Evolutionary conservation across 2,329 filamentous ascomycete species (phyloP).

Genomic region (Aotearoamyces nothofagi): DNA sequence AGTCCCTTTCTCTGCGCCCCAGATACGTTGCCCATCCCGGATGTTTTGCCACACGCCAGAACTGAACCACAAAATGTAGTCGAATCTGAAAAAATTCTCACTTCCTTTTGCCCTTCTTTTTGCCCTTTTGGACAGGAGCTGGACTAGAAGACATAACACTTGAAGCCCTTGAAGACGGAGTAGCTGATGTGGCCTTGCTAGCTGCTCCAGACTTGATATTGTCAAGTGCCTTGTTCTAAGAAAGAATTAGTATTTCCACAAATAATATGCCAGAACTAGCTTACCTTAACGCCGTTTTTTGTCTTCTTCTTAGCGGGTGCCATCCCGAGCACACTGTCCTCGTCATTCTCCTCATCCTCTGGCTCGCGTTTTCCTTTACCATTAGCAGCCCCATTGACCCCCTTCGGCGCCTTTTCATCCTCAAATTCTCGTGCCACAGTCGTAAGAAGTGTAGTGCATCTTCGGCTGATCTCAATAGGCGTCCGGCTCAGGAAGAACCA

Average conservation of each 20-base stretch:
- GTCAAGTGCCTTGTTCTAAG: slow-evolving; percentile 83
- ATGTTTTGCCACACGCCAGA: too few relatives aligned
- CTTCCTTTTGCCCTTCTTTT: slow-evolving; percentile 39
- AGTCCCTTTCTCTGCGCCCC: too few relatives aligned
- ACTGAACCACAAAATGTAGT: too few relatives aligned
- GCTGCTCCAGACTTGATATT: slow-evolving; percentile 58
- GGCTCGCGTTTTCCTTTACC: slow-evolving; percentile 59
- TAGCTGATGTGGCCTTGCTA: slow-evolving; percentile 61
- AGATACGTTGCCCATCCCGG: too few relatives aligned
- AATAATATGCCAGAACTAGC: slow-evolving; percentile 2
- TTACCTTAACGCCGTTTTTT: slow-evolving; percentile 67
- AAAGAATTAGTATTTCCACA: slow-evolving; percentile 7
- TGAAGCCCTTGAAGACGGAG: slow-evolving; percentile 63
- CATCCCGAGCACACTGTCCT: slow-evolving; percentile 64
- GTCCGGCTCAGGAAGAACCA: slow-evolving; percentile 98
- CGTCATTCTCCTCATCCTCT: slow-evolving; percentile 73
- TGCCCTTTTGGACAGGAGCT: slow-evolving; percentile 24
- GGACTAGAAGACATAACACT: slow-evolving; percentile 65
- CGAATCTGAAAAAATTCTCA: slow-evolving; percentile 16
- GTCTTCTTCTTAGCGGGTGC: slow-evolving; percentile 89
- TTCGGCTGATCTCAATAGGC: slow-evolving; percentile 77
- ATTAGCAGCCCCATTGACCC: slow-evolving; percentile 39
- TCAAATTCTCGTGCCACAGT: slow-evolving; percentile 95
- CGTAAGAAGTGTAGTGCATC: slow-evolving; percentile 86
- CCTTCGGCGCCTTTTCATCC: slow-evolving; percentile 33